Conservation (phyloP, 352 stramenopile genomes). For the Phytopythium litorale region DNA sequence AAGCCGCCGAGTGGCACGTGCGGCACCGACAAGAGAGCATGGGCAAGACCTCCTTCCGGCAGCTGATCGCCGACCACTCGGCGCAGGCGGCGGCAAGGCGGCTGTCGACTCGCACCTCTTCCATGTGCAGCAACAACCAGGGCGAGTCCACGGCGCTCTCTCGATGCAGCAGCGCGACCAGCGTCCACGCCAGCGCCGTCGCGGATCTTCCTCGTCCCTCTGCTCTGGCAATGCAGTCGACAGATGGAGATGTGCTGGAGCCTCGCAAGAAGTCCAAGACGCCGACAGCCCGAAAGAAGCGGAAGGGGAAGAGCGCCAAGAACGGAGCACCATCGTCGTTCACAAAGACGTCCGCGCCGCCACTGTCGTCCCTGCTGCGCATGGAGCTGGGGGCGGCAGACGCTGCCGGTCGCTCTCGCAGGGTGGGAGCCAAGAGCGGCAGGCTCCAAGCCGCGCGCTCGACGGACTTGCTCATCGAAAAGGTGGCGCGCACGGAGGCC, state of each 20-base stretch:
- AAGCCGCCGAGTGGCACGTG: conserved; percentile 47
- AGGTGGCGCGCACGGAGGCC: conserved; percentile 37
- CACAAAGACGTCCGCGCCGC: conserved; percentile 9
- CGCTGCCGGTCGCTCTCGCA: not conserved
- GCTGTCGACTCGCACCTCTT: not conserved
- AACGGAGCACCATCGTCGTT: not conserved
- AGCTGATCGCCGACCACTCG: conserved; percentile 1
- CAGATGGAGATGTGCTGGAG: not conserved
- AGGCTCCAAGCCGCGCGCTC: conserved; percentile 8
- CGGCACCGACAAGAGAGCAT: conserved; percentile 33
- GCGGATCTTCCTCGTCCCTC: not conserved
- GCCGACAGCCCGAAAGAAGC: conserved; percentile 10
- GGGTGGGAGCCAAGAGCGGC: not conserved
- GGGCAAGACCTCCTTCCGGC: conserved; percentile 11
- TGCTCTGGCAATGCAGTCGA: not conserved
- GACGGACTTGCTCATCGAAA: conserved; percentile 38
- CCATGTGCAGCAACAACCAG: not conserved
- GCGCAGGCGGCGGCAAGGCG: not conserved
- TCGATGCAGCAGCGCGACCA: not conserved
- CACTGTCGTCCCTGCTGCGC: conserved; percentile 32
- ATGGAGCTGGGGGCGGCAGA: conserved; percentile 22
- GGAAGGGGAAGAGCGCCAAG: conserved; percentile 8
- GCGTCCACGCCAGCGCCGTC: not conserved
- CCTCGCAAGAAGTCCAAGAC: not conserved
- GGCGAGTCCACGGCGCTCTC: not conserved